These are phyloP conservation scores for Xylariaceae sp. DNA, from an alignment of 2,329 filamentous ascomycete genomes.

Conservation along the genomic window DNA sequence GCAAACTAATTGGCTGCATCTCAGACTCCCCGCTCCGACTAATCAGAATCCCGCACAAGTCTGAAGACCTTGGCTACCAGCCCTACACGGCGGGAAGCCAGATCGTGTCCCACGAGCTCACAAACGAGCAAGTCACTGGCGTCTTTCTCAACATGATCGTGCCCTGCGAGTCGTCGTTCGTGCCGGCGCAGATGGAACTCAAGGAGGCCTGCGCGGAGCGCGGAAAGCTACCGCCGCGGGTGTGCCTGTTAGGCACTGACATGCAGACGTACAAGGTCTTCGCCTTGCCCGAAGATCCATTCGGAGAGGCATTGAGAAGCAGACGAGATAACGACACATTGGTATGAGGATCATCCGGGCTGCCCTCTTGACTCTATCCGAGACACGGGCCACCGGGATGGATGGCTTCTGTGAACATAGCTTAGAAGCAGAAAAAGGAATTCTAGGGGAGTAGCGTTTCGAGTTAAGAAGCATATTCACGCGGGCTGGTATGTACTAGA, in stretches of 20 bases:
- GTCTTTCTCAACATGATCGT: conserved; percentile 28
- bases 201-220: conserved; percentile 39
- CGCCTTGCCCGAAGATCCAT: conserved; percentile 34
- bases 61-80: conserved; percentile 34
- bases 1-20: not conserved
- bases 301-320: conserved; percentile 10
- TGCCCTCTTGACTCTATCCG: too few species aligned
- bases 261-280: conserved; percentile 45
- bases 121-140: conserved; percentile 28
- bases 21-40: conserved; percentile 26
- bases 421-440: too few species aligned
- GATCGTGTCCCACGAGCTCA: conserved; percentile 25
- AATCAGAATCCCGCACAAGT: conserved; percentile 35
- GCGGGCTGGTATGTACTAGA: too few species aligned
- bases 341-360: not conserved
- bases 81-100: conserved; percentile 27
- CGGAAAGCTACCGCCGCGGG: conserved; percentile 43
- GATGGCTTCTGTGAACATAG: too few species aligned
- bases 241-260: conserved; percentile 48
- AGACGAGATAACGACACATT: not conserved
- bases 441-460: too few species aligned
- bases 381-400: too few species aligned
- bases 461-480: too few species aligned
- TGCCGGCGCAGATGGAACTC: conserved; percentile 48
- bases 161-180: conserved; percentile 30